Base-by-base conservation (phyloP, 192 early-diverging fungal genomes). In the Lobosporangium transversale region DNA sequence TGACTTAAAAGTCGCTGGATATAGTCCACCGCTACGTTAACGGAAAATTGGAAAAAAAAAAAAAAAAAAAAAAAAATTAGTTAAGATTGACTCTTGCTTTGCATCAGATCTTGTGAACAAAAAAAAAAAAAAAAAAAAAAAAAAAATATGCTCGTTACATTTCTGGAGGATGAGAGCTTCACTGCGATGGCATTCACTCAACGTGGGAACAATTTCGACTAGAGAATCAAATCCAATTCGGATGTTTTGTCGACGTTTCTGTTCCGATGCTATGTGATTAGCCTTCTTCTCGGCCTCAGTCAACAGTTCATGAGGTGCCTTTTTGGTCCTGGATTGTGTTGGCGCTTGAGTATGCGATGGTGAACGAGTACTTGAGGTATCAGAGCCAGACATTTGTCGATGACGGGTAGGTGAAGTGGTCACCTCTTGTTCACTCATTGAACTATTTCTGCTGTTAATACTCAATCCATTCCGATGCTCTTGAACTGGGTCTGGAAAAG, bases 231-330 rank as follows among this genome's bases (percentile, higher is more conserved):
- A 96, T 11, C 96, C 96, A 21, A 88, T 67, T 15, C 94, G 86
- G 73, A 98, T 98, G 65, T 96, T 95, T 56, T 94, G 91, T 40
- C 96, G 84, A 53, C 96, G 89, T 68, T 94, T 93, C 78, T 98
- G 94, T 76, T 98, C 96, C 23, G 92, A 94, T 1, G 92, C 94
- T 83, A 98, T 98, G 78, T 98, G 96, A 81, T 97, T 97, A 12
- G 91, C 91, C 68, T 93, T 92, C 75, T 97, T 97, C 55, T 95
- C 92, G n/a, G 91, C 89, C 48, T 95, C 95, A 1, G 95, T 90
- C 57, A 96, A 79, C 45, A 94, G 71, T 63, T 93, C 93, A 70
- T 91, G 85, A 29, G 71, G 74, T 20, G 69, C 70, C 40, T 86
- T 87, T 44, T 78, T 78, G 12, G 74, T 9, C 51, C 58, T 53